A percentile compares a stretch with the other conserved stretches of the same genome.
phyloP scores from a whole-genome alignment of 1,139 yeast species.

The Komagataea norvegica region DNA sequence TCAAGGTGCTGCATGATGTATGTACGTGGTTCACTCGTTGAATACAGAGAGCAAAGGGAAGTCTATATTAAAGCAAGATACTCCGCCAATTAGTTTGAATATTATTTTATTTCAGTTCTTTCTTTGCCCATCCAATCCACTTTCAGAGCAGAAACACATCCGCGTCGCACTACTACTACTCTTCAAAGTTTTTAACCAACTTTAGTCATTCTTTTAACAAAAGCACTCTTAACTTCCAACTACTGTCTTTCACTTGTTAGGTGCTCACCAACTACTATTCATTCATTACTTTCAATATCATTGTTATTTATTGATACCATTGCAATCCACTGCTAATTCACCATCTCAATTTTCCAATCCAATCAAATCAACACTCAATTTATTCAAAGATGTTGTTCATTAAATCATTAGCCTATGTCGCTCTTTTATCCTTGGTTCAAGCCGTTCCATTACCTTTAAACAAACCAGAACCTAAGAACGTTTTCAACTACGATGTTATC shows the following conservation, averaged over 20 bases:
- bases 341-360: no score
- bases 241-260: conserved; percentile 25
- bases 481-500: conserved; percentile 24
- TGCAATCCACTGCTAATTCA: background rate
- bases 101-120: no score
- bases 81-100: no score
- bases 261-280: conserved; percentile 24
- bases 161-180: no score
- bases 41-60: no score
- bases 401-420: conserved; percentile 19
- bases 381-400: conserved; percentile 21
- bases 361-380: conserved; percentile 1
- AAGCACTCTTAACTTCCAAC: conserved; percentile 23
- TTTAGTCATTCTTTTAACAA: conserved; percentile 22
- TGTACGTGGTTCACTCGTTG: no score
- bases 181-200: conserved; percentile 11
- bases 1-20: no score
- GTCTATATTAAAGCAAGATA: no score
- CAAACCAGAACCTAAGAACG: conserved; percentile 17
- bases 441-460: conserved; percentile 22
- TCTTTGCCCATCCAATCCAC: no score
- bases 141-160: no score
- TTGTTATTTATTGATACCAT: no score
- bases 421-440: conserved; percentile 16
- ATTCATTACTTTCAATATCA: conserved; percentile 18